Evolutionary conservation across 805 yeast genomes (phyloP).

Genomic region (Candida orba): DNA sequence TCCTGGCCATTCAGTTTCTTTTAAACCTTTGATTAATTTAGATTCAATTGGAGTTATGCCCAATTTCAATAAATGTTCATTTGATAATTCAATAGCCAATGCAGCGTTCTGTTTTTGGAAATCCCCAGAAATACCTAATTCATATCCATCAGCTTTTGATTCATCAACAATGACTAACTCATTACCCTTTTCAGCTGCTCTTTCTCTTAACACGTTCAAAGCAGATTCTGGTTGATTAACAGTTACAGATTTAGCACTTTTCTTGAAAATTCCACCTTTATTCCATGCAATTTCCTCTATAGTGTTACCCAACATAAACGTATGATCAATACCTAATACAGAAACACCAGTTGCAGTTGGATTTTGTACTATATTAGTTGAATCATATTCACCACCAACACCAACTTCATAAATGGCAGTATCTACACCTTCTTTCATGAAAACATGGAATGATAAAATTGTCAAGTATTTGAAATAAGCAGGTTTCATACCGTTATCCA

Average conservation of each 20-base stretch:
- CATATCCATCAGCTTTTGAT: slow-evolving; percentile 24
- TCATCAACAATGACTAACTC: slow-evolving; percentile 45
- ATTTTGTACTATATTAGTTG: slow-evolving; percentile 77
- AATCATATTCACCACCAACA: slow-evolving; percentile 95
- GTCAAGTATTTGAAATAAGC: slow-evolving; percentile 92
- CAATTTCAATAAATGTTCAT: slow-evolving; percentile 47
- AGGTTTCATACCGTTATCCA: slow-evolving; percentile 71
- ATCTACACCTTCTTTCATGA: slow-evolving; percentile 81
- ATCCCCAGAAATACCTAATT: slow-evolving; percentile 73
- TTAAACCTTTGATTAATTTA: slow-evolving; percentile 44
- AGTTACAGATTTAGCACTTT: slow-evolving; percentile 56
- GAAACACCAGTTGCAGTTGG: slow-evolving; percentile 86
- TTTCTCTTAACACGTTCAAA: slow-evolving; percentile 45
- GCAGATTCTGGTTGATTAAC: slow-evolving; percentile 55
- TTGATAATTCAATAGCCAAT: slow-evolving; percentile 67
- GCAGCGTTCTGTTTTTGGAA: slow-evolving; percentile 87
- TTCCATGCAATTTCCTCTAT: slow-evolving; percentile 92
- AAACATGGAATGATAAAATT: slow-evolving; percentile 82
- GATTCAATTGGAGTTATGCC: slow-evolving; percentile 30
- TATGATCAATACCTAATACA: slow-evolving; percentile 85
- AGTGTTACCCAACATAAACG: slow-evolving; percentile 73
- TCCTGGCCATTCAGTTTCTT: slow-evolving; percentile 84
- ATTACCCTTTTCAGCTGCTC: slow-evolving; percentile 61
- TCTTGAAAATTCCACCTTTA: slow-evolving; percentile 87
- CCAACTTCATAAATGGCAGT: slow-evolving; percentile 97